Conservation (phyloP, 2,329 filamentous ascomycete genomes). For the Hymenoscyphus fructigenus region DNA sequence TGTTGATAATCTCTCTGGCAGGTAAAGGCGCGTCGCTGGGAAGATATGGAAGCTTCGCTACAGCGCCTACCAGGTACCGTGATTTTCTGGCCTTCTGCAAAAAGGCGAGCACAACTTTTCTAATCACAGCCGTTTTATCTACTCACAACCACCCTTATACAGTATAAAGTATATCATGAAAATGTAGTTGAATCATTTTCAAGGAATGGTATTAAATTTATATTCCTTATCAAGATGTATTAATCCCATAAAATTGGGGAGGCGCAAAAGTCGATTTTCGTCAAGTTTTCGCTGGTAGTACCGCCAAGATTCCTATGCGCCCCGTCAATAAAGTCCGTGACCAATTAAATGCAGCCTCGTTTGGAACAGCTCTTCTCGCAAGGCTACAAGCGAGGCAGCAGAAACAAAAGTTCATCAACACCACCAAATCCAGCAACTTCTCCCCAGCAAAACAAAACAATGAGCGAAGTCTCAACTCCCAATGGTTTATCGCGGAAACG, state of each 20-base stretch:
- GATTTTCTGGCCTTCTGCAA: no score
- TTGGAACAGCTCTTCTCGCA: not conserved
- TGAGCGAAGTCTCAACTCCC: constrained; percentile 14
- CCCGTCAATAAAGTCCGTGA: not conserved
- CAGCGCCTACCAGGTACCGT: no score
- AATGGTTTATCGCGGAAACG: constrained; percentile 17
- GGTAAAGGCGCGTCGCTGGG: constrained; percentile 25
- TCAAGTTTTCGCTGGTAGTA: not conserved
- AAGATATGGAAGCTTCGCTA: constrained; percentile 17
- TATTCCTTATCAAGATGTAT: not conserved
- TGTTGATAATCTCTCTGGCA: constrained; percentile 18
- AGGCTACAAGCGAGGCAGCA: constrained; percentile 12
- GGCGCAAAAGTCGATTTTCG: not conserved
- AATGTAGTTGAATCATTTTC: not conserved
- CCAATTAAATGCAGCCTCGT: not conserved
- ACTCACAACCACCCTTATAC: no score
- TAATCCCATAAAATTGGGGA: not conserved
- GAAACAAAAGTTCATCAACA: constrained; percentile 8
- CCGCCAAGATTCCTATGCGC: not conserved
- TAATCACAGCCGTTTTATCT: no score
- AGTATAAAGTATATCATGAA: no score
- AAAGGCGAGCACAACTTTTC: no score
- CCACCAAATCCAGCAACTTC: not conserved
- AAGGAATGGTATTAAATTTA: not conserved
- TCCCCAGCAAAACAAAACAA: not conserved